Percentiles rank a stretch among this genome's conserved stretches.
These are phyloP conservation scores for Colletotrichum musicola DNA, from an alignment of 2,329 filamentous ascomycete genomes.

Conservation along the genomic window DNA sequence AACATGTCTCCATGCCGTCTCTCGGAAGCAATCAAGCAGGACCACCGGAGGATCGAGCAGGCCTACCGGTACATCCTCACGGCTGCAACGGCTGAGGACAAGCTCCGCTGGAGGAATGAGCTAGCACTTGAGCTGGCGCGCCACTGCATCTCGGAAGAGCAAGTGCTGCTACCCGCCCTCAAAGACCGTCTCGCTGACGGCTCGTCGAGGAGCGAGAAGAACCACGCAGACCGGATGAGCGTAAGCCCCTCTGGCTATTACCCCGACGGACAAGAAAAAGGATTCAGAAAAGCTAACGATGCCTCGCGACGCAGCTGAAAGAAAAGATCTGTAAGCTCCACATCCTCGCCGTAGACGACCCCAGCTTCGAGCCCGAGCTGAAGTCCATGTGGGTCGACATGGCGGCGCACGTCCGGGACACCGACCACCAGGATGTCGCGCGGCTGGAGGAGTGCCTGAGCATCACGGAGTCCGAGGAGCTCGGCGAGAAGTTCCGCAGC, in stretches of 20 bases:
- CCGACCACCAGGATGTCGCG: conserved; percentile 26
- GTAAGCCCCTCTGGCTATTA: background rate
- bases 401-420: conserved; percentile 31
- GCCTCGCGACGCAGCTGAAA: conserved; percentile 12
- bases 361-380: conserved; percentile 21
- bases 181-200: conserved; percentile 23
- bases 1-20: conserved; percentile 26
- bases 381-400: conserved; percentile 24
- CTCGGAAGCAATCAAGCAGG: conserved; percentile 33
- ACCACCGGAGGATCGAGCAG: conserved; percentile 34
- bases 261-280: no score
- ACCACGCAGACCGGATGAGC: conserved; percentile 15
- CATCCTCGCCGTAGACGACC: conserved; percentile 14
- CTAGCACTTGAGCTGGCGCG: conserved; percentile 34
- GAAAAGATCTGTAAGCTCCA: conserved; percentile 29
- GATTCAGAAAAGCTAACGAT: background rate
- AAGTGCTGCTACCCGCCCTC: conserved; percentile 25
- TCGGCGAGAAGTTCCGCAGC: conserved; percentile 19
- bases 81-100: conserved; percentile 10
- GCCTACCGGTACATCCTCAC: conserved; percentile 31
- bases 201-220: conserved; percentile 19
- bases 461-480: conserved; percentile 26
- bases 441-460: conserved; percentile 31
- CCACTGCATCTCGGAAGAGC: conserved; percentile 34
- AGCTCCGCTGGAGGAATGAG: conserved; percentile 30